Conservation (phyloP, 768 basidiomycete species). For the Mycena chlorophos region DNA sequence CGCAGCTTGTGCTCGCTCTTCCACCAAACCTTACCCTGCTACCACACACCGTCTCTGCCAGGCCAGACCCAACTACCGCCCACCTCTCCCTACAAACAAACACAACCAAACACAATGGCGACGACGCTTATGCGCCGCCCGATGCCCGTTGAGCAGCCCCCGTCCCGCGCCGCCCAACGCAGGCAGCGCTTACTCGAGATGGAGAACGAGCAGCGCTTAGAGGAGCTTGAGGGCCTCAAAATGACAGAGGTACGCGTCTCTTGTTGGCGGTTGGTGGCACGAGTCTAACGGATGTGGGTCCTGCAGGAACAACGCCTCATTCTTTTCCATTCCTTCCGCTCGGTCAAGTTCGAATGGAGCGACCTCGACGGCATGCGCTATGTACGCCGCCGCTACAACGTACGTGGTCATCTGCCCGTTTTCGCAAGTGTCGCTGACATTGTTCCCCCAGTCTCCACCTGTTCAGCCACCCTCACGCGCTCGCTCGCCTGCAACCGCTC, state of each 20-base stretch:
- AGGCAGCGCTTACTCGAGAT: constrained; percentile 47
- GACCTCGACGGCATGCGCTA: constrained; percentile 59
- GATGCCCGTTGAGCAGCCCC: constrained; percentile 17
- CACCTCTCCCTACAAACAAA: not conserved
- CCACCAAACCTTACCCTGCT: no score
- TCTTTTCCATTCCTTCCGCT: not conserved
- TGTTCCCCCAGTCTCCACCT: not conserved
- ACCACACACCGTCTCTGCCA: constrained; percentile 2
- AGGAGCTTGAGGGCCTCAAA: constrained; percentile 56
- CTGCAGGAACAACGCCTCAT: constrained; percentile 13
- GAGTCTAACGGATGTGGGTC: not conserved
- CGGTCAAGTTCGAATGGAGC: constrained; percentile 43
- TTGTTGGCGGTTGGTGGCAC: not conserved
- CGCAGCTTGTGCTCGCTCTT: no score
- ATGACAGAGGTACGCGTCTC: constrained; percentile 50
- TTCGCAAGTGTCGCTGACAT: not conserved
- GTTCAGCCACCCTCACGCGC: not conserved
- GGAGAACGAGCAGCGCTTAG: constrained; percentile 52
- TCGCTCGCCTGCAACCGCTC: not conserved
- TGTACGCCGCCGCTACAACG: constrained; percentile 16
- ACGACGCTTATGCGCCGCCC: constrained; percentile 19
- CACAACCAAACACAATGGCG: constrained; percentile 5
- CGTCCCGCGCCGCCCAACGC: constrained; percentile 46
- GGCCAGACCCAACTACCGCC: not conserved
- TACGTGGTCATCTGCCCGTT: not conserved